Percentiles rank a stretch among this genome's conserved stretches.
Evolutionary conservation across 257 asterid species (phyloP).

Genomic region (Misopates orontium): DNA sequence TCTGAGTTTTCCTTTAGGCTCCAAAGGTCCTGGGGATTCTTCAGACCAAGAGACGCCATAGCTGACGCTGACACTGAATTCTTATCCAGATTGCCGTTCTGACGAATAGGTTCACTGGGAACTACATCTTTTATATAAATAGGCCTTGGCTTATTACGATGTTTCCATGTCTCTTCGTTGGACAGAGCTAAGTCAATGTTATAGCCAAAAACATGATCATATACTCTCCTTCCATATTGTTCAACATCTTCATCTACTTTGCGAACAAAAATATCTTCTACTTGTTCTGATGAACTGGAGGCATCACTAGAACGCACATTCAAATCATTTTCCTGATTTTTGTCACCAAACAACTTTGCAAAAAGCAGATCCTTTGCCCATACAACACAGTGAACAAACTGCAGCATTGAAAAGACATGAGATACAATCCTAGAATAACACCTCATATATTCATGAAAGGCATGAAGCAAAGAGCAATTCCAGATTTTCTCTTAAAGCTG

Average conservation of each 20-base stretch:
- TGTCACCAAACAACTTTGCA: constrained; percentile 92
- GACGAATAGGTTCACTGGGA: constrained; percentile 42
- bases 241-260: constrained; percentile 64
- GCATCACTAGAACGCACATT: constrained; percentile 80
- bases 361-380: constrained; percentile 99
- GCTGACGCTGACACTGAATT: constrained; percentile 60
- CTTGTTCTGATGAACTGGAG: constrained; percentile 59
- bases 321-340: constrained; percentile 86
- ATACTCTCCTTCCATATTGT: constrained; percentile 84
- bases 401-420: constrained; percentile 35
- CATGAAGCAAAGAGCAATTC: background rate
- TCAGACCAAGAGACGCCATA: constrained; percentile 79
- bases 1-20: constrained; percentile 80
- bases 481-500: constrained; percentile 10
- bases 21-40: constrained; percentile 93
- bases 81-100: constrained; percentile 68
- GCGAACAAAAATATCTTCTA: constrained; percentile 72
- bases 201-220: constrained; percentile 93
- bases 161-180: constrained; percentile 91
- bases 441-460: constrained; percentile 1
- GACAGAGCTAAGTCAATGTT: constrained; percentile 90
- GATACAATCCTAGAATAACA: constrained; percentile 19
- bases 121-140: constrained; percentile 63
- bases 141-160: constrained; percentile 86
- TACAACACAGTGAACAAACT: constrained; percentile 98